Conservation (phyloP, 331 rosid genomes). For the Stylosanthes scabra region DNA sequence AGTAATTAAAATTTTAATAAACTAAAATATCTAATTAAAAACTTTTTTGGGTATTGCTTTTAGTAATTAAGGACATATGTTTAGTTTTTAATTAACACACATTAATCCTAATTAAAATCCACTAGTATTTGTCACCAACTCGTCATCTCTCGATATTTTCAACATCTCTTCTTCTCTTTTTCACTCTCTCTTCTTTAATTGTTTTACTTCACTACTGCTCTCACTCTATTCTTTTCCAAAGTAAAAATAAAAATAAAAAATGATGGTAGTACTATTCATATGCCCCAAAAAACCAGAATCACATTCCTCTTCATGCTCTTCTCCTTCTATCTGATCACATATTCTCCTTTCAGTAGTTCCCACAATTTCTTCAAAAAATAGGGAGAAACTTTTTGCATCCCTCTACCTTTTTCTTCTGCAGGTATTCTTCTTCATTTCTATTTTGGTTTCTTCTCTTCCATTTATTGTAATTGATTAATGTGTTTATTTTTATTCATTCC, state of each 20-base stretch:
- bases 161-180: slow-evolving; percentile 12
- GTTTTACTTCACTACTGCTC: not conserved
- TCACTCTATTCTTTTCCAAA: not conserved
- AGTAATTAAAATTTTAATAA: slow-evolving; percentile 1
- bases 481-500: slow-evolving; percentile 11
- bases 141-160: slow-evolving; percentile 47
- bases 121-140: too few species aligned
- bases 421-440: slow-evolving; percentile 36
- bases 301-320: slow-evolving; percentile 25
- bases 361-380: slow-evolving; percentile 35
- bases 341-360: slow-evolving; percentile 26
- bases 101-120: too few species aligned
- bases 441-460: not conserved
- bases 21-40: too few species aligned
- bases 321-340: slow-evolving; percentile 5
- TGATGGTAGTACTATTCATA: not conserved
- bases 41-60: too few species aligned
- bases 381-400: too few species aligned
- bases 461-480: not conserved
- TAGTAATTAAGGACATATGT: too few species aligned
- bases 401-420: slow-evolving; percentile 1
- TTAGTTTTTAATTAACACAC: too few species aligned
- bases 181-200: slow-evolving; percentile 1
- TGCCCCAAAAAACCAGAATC: slow-evolving; percentile 4
- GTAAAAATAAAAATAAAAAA: not conserved